Evolutionary conservation across 2,329 filamentous ascomycete species (phyloP).

Genomic region (Cytospora chrysosperma): DNA sequence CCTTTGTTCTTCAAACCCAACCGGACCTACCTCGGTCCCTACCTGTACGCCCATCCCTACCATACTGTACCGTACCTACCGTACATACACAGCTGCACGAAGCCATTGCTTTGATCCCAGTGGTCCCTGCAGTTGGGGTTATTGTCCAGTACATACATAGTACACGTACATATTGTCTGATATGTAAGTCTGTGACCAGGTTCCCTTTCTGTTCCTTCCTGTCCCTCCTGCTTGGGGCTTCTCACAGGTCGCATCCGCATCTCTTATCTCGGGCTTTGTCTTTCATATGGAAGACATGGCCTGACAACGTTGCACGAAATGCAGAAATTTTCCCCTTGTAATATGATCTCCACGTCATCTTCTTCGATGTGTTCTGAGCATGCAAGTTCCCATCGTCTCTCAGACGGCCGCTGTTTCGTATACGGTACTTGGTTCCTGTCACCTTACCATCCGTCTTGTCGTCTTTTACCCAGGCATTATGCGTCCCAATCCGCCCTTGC

Average conservation of each 20-base stretch:
- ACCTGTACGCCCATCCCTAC: conserved; percentile 1
- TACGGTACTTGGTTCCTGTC: neutral
- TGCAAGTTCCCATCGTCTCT: conserved; percentile 1
- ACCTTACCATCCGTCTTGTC: neutral
- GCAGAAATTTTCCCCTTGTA: conserved; percentile 10
- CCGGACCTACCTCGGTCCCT: neutral
- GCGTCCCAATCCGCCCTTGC: conserved; percentile 2
- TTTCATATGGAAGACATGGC: conserved; percentile 13
- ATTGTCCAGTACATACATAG: neutral
- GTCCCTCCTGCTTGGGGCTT: conserved; percentile 4
- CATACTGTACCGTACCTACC: too few relatives aligned
- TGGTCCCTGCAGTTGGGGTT: neutral
- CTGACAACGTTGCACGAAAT: conserved; percentile 17
- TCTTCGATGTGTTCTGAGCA: neutral
- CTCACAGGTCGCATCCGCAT: conserved; percentile 9
- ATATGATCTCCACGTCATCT: conserved; percentile 1
- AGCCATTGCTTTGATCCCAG: conserved; percentile 11
- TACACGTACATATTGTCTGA: conserved; percentile 6
- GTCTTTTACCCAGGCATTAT: conserved; percentile 3
- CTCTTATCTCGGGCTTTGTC: conserved; percentile 20
- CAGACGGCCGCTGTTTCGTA: conserved; percentile 11
- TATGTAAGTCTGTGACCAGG: conserved; percentile 17
- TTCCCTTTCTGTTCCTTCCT: conserved; percentile 2
- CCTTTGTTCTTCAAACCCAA: neutral
- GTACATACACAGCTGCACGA: conserved; percentile 10